phyloP scores from a whole-genome alignment of 768 basidiomycete species.

The Terana coerulea region DNA sequence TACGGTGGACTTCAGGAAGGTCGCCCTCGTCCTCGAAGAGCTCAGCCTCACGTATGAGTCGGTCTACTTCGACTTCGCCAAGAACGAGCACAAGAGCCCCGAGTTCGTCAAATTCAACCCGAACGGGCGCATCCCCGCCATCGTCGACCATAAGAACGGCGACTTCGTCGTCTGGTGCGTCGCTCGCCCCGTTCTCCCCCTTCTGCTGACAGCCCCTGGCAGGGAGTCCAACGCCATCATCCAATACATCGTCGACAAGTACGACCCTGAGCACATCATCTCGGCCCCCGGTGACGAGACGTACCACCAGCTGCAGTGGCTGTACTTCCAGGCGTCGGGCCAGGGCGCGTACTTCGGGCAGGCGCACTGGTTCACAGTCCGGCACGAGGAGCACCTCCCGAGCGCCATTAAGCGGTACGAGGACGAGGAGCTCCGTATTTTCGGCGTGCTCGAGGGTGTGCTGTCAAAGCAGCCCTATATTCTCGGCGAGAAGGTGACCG shows the following conservation, averaged over 20 bases:
- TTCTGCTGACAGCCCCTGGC: too few species aligned
- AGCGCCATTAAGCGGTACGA: slow-evolving; percentile 26
- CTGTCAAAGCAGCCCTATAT: slow-evolving; percentile 26
- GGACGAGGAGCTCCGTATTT: slow-evolving; percentile 24
- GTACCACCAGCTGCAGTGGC: slow-evolving; percentile 32
- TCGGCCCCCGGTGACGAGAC: slow-evolving; percentile 15
- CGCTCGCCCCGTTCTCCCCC: too few species aligned
- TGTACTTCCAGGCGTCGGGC: slow-evolving; percentile 36
- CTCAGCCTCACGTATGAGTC: slow-evolving; percentile 16
- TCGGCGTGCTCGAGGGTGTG: slow-evolving; percentile 25
- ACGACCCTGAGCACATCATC: slow-evolving; percentile 37
- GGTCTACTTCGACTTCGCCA: slow-evolving; percentile 10
- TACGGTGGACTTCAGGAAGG: slow-evolving; percentile 2
- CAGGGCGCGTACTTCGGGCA: slow-evolving; percentile 28
- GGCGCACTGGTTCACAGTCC: slow-evolving; percentile 22
- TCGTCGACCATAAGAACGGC: slow-evolving; percentile 22
- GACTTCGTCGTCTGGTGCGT: slow-evolving; percentile 24
- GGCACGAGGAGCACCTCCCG: slow-evolving; percentile 25
- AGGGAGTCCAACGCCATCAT: slow-evolving; percentile 37
- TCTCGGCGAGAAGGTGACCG: slow-evolving; percentile 23
- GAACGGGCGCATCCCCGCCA: slow-evolving; percentile 28
- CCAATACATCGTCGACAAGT: slow-evolving; percentile 38
- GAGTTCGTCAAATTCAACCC: slow-evolving; percentile 19
- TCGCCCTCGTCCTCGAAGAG: slow-evolving; percentile 12
- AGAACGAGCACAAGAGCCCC: slow-evolving; percentile 15